Evolutionary conservation across 2,329 filamentous ascomycete genomes (phyloP), one percentile per base, ranked within the genome.

Genomic region (Phialophora verrucosa): DNA sequence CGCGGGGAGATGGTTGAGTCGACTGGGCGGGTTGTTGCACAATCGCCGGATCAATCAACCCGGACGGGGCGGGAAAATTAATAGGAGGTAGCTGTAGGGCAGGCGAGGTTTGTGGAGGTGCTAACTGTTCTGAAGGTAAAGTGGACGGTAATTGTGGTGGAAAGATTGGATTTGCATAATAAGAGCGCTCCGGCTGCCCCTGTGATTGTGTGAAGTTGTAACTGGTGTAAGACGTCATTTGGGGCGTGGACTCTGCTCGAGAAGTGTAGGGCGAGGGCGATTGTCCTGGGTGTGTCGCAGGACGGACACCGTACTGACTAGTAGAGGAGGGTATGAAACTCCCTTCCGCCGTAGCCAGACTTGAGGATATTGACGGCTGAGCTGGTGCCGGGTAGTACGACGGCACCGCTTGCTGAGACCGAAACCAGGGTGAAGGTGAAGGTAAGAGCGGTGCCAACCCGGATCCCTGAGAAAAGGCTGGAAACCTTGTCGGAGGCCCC

Each of bases 61-160:
- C 65, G 17, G 66, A 50, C 38, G 66, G 59, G 11, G 69, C 58
- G 32, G 65, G 70, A 29, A 65, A 61, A 14, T 35, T 25, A 35
- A 74, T 73, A 6, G 72, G 72, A 25, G 72, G 71, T n/a, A 74
- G 59, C 50, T 74, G 71, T 42, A 74, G 60, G 32, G 58, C 57
- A 20, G 64, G 38, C 32, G 60, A 42, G 10, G 62, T 57, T 17
- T 57, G 60, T 17, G 66, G 38, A 4, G 69, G 64, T 10, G 66
- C 47, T 7, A 69, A 25, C n/a, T 65, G 31, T 38, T 67, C 69
- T 29, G 50, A 31, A 4, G 60, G 42, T 29, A 58, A 50, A 27
- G 65, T 49, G 32, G 63, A 25, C 25, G 54, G 31, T 32, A 59
- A 29, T 14, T 54, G 59, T 10, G 62, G 65, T 35, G 69, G 64